Evolutionary conservation across 208 protist genomes (phyloP), one percentile per base, ranked within the genome.

Genomic region (Endotrypanum monterogeii): DNA sequence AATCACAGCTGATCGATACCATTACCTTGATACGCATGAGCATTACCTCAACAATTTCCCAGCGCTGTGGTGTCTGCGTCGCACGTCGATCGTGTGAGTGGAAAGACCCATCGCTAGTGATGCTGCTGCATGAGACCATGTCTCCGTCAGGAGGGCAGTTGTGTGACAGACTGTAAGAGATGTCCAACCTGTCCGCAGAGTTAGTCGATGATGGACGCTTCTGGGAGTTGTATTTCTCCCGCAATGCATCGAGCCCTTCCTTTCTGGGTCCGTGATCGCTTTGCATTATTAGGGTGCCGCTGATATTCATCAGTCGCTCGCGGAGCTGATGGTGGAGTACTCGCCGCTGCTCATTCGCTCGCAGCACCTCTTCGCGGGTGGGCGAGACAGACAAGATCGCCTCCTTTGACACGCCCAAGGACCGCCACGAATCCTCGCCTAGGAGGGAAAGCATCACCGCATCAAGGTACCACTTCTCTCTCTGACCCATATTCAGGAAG

Each of bases 391-490:
- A 74, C 55, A 74, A 69, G 57, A 80, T 35, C 55, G 60, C 44
- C 37, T 82, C 39, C 67, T 62, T 75, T 44, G 67, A 54, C 63
- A 78, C 58, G 6, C 82, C 69, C 57, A 54, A 79, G 25, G 69
- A 79, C 56, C 74, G 77, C 76, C 80, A 83, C 51, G 65, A 74
- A 12, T 81, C 75, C 23, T 76, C 71, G 50, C 80, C 85, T 9
- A 89, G 73, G 25, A 83, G 76, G n/a, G 76, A 76, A 12, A 86
- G 74, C 82, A 83, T 87, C 25, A 80, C 75, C 18, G 69, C 79
- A 72, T 87, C 85, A 2, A 89, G 46, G 72, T 79, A 85, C 85
- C 85, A 89, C 75, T 74, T 76, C 16, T 84, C 80, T 1, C 71
- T 66, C 71, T 80, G 73, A 14, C 81, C 75, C 8, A 67, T 61